phyloP scores from a whole-genome alignment of 495 filamentous ascomycete species.

The Penicillium lagena region DNA sequence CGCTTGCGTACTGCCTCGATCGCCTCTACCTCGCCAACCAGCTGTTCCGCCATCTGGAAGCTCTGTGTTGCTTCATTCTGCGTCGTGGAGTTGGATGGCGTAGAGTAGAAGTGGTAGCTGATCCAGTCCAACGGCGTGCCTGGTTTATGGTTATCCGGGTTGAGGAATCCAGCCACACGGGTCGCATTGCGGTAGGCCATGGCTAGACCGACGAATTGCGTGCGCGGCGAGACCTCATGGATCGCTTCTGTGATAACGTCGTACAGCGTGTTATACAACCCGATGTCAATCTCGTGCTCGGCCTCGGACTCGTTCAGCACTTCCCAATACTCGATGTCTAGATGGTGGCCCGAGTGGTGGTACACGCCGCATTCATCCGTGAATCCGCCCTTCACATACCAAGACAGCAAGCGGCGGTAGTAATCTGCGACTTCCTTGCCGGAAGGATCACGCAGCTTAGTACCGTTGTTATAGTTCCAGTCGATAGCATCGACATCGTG shows the following conservation, averaged over 20 bases:
- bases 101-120: slow-evolving; percentile 1
- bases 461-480: slow-evolving; percentile 1
- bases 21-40: neutral
- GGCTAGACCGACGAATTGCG: slow-evolving; percentile 2
- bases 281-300: slow-evolving; percentile 1
- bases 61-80: slow-evolving; percentile 1
- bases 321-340: slow-evolving; percentile 1
- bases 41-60: neutral
- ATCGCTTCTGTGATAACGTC: neutral
- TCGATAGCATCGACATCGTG: neutral
- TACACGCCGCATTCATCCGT: neutral
- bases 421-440: neutral
- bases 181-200: slow-evolving; percentile 6
- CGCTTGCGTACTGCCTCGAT: neutral
- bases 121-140: slow-evolving; percentile 3
- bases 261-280: slow-evolving; percentile 3
- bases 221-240: slow-evolving; percentile 1
- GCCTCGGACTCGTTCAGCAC: slow-evolving; percentile 1
- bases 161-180: neutral
- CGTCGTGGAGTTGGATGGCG: neutral
- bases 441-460: neutral
- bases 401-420: neutral
- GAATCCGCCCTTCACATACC: slow-evolving; percentile 1
- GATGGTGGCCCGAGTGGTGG: neutral
- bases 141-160: slow-evolving; percentile 1